Conservation (phyloP, 208 protist genomes). For the Kentomonas sorsogonicus region DNA sequence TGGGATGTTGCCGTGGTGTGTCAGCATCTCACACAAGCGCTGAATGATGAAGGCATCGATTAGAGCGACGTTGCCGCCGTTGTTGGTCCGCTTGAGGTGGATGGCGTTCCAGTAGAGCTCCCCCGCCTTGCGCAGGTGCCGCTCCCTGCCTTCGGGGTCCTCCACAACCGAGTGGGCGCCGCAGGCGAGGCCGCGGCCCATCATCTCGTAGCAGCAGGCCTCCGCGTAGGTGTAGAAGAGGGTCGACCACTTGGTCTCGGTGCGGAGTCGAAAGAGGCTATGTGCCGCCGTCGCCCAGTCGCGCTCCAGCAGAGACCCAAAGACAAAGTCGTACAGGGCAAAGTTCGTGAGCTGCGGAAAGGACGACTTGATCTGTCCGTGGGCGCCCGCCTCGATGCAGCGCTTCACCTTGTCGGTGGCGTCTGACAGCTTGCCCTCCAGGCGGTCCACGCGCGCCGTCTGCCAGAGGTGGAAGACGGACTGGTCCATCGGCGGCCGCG, state of each 20-base stretch:
- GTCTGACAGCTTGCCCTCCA: conserved; percentile 28
- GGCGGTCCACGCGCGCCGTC: conserved; percentile 32
- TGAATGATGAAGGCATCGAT: conserved; percentile 45
- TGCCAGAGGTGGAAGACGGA: conserved; percentile 63
- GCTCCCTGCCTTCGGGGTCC: conserved; percentile 3
- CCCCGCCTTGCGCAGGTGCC: conserved; percentile 15
- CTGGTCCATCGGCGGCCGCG: conserved; percentile 18
- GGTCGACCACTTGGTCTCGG: conserved; percentile 51
- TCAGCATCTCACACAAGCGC: conserved; percentile 44
- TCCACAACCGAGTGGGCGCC: conserved; percentile 13
- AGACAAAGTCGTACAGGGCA: conserved; percentile 53
- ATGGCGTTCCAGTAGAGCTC: conserved; percentile 49
- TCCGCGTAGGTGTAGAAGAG: conserved; percentile 52
- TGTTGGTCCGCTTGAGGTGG: conserved; percentile 37
- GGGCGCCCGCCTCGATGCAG: conserved; percentile 27
- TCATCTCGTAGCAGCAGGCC: conserved; percentile 62
- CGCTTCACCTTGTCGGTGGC: conserved; percentile 25
- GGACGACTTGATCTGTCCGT: conserved; percentile 28
- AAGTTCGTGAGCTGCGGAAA: conserved; percentile 60
- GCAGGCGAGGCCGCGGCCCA: conserved; percentile 15
- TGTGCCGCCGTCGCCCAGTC: conserved; percentile 33
- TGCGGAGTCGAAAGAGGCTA: conserved; percentile 26
- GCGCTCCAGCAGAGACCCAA: conserved; percentile 26
- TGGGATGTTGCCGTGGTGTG: conserved; percentile 13
- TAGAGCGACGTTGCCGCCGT: conserved; percentile 38